A percentile compares a stretch with the other conserved stretches of the same genome.
These are phyloP conservation scores for Lodderomyces pseudojiufengensis DNA, from an alignment of 1,139 yeast species.

Conservation along the genomic window DNA sequence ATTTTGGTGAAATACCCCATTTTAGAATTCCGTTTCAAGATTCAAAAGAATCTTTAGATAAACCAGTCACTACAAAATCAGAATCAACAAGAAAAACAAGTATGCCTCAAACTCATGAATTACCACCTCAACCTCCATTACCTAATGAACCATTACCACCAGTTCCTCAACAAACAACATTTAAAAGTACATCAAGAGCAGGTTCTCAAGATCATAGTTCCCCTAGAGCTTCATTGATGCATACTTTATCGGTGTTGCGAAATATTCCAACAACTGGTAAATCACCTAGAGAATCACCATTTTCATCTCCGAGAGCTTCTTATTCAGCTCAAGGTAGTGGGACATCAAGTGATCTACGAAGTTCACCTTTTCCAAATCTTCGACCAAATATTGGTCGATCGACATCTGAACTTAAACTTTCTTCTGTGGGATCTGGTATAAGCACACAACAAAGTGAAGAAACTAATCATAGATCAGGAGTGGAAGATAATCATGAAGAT, in stretches of 20 bases:
- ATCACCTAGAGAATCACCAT: constrained; percentile 43
- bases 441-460: neutral
- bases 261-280: constrained; percentile 32
- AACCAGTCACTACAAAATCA: neutral
- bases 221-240: constrained; percentile 42
- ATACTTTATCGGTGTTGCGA: constrained; percentile 41
- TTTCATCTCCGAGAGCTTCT: constrained; percentile 49
- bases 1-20: constrained; percentile 38
- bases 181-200: constrained; percentile 26
- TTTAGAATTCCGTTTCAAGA: constrained; percentile 70
- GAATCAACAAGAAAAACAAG: constrained; percentile 5
- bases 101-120: constrained; percentile 32
- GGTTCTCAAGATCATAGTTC: constrained; percentile 40
- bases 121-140: constrained; percentile 54
- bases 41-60: constrained; percentile 10
- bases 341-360: constrained; percentile 16
- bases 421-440: neutral
- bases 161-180: no score
- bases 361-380: constrained; percentile 22
- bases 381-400: constrained; percentile 12
- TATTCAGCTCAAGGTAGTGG: constrained; percentile 23
- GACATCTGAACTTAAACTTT: neutral
- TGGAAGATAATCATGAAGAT: neutral
- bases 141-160: constrained; percentile 56
- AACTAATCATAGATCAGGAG: neutral